These are phyloP conservation scores for Xylaria scruposa DNA, from an alignment of 495 filamentous ascomycete species.

Conservation along the genomic window DNA sequence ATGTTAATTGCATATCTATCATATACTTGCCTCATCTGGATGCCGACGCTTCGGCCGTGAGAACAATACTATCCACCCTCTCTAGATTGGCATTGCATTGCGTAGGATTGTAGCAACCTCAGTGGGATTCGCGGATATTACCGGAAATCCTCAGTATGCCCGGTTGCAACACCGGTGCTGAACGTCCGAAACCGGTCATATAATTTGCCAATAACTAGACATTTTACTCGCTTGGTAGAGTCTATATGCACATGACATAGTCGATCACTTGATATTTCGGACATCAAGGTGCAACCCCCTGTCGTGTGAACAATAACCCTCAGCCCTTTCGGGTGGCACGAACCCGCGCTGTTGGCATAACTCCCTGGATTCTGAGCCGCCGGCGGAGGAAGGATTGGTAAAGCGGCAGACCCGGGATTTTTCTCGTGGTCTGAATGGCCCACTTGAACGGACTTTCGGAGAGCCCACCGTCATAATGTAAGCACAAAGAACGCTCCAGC, in stretches of 20 bases:
- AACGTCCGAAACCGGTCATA: not conserved
- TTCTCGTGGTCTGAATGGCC: not conserved
- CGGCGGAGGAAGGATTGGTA: not conserved
- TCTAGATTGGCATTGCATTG: not conserved
- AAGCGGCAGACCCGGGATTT: not conserved
- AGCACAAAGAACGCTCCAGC: not conserved
- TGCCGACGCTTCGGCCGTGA: not conserved
- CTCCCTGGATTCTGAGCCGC: not conserved
- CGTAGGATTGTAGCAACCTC: not conserved
- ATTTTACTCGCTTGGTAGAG: not conserved
- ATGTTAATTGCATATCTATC: not conserved
- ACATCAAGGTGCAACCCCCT: not conserved
- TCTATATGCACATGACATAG: not conserved
- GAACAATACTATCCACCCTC: not conserved
- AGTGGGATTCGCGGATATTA: not conserved
- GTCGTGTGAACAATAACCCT: not conserved
- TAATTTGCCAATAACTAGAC: not conserved
- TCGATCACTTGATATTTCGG: not conserved
- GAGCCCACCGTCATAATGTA: not conserved
- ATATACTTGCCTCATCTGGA: not conserved
- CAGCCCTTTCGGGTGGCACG: not conserved
- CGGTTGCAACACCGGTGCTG: not conserved
- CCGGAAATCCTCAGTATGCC: not conserved
- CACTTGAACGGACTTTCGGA: not conserved
- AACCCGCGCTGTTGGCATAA: not conserved